phyloP scores from a whole-genome alignment of 148 eudicot species.

The Mesembryanthemum crystallinum region DNA sequence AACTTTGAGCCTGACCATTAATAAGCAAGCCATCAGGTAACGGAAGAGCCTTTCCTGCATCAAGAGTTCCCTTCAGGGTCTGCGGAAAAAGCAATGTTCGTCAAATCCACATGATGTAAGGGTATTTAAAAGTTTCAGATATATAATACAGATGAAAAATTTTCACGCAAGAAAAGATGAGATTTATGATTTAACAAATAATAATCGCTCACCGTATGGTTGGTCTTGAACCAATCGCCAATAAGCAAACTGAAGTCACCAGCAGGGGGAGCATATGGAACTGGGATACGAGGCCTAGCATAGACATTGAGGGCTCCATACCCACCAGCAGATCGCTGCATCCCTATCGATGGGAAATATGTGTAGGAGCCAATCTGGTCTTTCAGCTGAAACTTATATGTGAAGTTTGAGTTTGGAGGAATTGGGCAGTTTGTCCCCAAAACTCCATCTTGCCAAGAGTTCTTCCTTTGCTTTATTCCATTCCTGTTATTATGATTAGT shows the following conservation, averaged over 20 bases:
- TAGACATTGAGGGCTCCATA: slow-evolving; percentile 84
- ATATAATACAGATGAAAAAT: background rate
- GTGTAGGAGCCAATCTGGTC: slow-evolving; percentile 94
- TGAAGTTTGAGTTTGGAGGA: slow-evolving; percentile 71
- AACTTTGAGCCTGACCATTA: slow-evolving; percentile 54
- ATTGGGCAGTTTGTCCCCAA: slow-evolving; percentile 94
- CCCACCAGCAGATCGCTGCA: slow-evolving; percentile 89
- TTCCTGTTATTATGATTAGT: slow-evolving; percentile 46
- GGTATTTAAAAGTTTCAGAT: background rate
- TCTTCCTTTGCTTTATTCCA: slow-evolving; percentile 96
- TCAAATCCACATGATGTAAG: background rate
- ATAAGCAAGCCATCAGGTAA: slow-evolving; percentile 76
- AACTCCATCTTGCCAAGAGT: slow-evolving; percentile 98
- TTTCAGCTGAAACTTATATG: slow-evolving; percentile 83
- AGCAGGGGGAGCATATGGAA: slow-evolving; percentile 75
- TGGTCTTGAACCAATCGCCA: slow-evolving; percentile 81
- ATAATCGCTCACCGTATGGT: slow-evolving; percentile 53
- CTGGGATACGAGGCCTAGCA: slow-evolving; percentile 68
- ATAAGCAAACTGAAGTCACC: slow-evolving; percentile 75
- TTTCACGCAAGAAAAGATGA: background rate
- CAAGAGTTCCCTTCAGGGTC: slow-evolving; percentile 54
- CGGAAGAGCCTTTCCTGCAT: slow-evolving; percentile 65
- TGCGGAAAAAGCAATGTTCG: slow-evolving; percentile 33
- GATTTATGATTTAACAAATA: background rate
- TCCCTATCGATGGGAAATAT: slow-evolving; percentile 79